These are phyloP conservation scores for Phytophthora sojae DNA, from an alignment of 352 stramenopile species.

Conservation along the genomic window DNA sequence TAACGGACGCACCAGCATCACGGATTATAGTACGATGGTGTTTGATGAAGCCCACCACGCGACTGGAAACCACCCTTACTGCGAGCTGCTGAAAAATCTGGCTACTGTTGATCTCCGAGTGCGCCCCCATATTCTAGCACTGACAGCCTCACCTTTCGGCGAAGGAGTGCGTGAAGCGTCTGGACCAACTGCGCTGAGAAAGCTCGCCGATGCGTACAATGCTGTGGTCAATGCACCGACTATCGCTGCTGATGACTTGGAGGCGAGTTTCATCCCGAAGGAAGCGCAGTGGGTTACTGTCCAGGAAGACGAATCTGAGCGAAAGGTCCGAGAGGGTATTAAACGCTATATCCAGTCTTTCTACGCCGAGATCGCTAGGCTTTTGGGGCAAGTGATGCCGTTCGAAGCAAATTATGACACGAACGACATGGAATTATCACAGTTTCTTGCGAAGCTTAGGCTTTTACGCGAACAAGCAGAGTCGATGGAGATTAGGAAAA, in stretches of 20 bases:
- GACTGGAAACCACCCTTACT: slow-evolving; percentile 69
- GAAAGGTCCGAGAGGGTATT: slow-evolving; percentile 47
- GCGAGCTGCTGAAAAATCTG: slow-evolving; percentile 58
- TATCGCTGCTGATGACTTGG: slow-evolving; percentile 52
- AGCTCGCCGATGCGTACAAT: slow-evolving; percentile 56
- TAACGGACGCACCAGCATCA: slow-evolving; percentile 41
- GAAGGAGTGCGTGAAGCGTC: slow-evolving; percentile 49
- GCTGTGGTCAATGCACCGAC: slow-evolving; percentile 71
- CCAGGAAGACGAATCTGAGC: slow-evolving; percentile 43
- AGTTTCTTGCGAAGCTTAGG: slow-evolving; percentile 59
- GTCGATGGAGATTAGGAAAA: slow-evolving; percentile 15
- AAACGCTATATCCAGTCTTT: slow-evolving; percentile 60
- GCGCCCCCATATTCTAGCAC: slow-evolving; percentile 62
- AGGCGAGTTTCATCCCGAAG: slow-evolving; percentile 61
- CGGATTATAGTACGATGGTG: slow-evolving; percentile 75
- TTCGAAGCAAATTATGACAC: slow-evolving; percentile 61
- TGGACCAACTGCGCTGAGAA: slow-evolving; percentile 45
- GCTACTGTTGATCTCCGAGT: slow-evolving; percentile 24
- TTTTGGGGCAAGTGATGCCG: slow-evolving; percentile 46
- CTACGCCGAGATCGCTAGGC: slow-evolving; percentile 32
- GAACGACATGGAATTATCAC: slow-evolving; percentile 59
- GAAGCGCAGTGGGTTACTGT: slow-evolving; percentile 69
- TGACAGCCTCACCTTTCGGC: slow-evolving; percentile 82
- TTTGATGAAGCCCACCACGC: slow-evolving; percentile 88
- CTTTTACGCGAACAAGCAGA: slow-evolving; percentile 30